A percentile compares a stretch with the other conserved stretches of the same genome.
Conservation (phyloP, 2,329 filamentous ascomycete genomes). For the Alternaria novae-zelandiae region DNA sequence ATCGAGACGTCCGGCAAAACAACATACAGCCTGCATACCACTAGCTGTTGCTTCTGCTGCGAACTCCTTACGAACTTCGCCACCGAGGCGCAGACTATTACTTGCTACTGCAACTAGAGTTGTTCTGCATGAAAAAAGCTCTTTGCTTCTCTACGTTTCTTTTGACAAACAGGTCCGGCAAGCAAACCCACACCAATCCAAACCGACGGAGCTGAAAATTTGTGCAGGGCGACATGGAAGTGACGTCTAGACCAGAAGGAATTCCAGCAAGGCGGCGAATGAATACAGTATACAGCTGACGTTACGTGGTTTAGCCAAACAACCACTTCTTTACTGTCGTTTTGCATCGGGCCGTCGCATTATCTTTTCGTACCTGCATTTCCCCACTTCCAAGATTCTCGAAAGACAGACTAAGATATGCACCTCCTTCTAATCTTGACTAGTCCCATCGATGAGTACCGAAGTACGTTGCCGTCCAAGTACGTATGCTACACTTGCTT, state of each 20-base stretch:
- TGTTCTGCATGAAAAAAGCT: background rate
- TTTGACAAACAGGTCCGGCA: background rate
- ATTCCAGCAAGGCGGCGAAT: background rate
- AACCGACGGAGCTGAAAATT: background rate
- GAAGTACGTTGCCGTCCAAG: background rate
- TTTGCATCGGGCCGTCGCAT: background rate
- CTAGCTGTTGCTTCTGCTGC: background rate
- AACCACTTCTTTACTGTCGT: too few species aligned
- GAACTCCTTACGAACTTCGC: background rate
- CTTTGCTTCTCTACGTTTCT: background rate
- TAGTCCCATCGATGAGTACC: background rate
- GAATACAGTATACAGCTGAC: background rate
- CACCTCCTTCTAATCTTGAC: background rate
- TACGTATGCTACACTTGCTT: background rate
- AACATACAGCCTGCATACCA: background rate
- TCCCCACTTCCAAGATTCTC: background rate
- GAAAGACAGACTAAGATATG: background rate
- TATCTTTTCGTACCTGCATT: background rate
- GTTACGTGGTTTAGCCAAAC: background rate
- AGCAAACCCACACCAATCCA: background rate
- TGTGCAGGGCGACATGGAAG: background rate
- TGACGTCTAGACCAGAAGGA: background rate
- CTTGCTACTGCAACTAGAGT: background rate
- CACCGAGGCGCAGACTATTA: background rate
- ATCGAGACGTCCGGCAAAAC: background rate